Conservation (phyloP, 2,329 filamentous ascomycete genomes). For the Colletotrichum cuscutae region DNA sequence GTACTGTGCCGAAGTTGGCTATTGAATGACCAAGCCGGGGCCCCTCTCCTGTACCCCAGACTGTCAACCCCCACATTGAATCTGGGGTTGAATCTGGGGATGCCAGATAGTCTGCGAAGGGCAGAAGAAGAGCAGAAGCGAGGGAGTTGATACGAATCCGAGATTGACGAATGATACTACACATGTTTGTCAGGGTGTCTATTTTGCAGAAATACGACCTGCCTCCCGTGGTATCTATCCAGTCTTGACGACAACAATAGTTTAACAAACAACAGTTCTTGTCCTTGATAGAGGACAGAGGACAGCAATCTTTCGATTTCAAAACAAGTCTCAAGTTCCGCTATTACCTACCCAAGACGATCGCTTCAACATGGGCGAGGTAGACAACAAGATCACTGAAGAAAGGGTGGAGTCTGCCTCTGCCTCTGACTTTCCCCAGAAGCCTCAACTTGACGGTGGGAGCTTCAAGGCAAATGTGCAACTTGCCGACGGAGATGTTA, state of each 20-base stretch:
- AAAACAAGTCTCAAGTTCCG: too few species aligned
- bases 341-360: rapidly evolving
- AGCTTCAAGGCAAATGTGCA: slow-evolving; percentile 37
- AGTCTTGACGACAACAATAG: background rate
- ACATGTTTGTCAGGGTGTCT: slow-evolving; percentile 1
- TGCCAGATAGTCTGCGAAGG: background rate
- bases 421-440: background rate
- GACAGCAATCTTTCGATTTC: too few species aligned
- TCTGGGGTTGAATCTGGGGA: background rate
- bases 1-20: background rate
- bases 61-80: slow-evolving; percentile 1
- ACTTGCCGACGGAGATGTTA: slow-evolving; percentile 44
- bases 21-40: slow-evolving; percentile 20
- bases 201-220: slow-evolving; percentile 15
- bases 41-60: slow-evolving; percentile 14
- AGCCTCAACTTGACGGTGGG: background rate
- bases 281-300: background rate
- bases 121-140: background rate
- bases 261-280: background rate
- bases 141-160: background rate
- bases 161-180: slow-evolving; percentile 2
- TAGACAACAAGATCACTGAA: slow-evolving; percentile 18
- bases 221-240: background rate
- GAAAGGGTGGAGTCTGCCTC: slow-evolving; percentile 22
- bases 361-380: slow-evolving; percentile 3